Evolutionary conservation across 2,329 filamentous ascomycete genomes (phyloP).

Genomic region (Huntiella bhutanensis): DNA sequence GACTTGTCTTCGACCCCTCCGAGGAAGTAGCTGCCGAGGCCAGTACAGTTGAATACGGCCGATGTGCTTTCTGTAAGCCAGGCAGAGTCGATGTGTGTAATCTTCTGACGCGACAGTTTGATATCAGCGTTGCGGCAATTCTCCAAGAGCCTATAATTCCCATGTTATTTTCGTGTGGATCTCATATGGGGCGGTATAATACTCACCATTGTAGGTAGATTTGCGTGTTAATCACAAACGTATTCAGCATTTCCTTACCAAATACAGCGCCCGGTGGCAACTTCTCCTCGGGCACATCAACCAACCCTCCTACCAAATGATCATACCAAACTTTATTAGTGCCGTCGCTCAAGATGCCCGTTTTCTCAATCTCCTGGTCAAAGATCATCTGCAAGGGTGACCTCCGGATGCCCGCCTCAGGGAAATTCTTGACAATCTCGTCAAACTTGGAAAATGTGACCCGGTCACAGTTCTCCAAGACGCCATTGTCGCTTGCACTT

Average conservation of each 20-base stretch:
- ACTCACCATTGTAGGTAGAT: conserved; percentile 54
- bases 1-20: conserved; percentile 56
- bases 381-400: conserved; percentile 14
- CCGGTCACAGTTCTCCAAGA: conserved; percentile 12
- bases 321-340: conserved; percentile 25
- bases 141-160: conserved; percentile 32
- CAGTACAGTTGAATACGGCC: conserved; percentile 56
- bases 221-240: conserved; percentile 42
- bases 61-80: conserved; percentile 27
- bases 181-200: background rate
- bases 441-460: conserved; percentile 13
- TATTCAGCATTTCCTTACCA: conserved; percentile 18
- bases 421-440: conserved; percentile 15
- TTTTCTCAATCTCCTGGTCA: conserved; percentile 19
- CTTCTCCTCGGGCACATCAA: conserved; percentile 15
- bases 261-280: conserved; percentile 20
- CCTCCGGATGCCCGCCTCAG: conserved; percentile 39
- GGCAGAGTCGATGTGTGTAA: conserved; percentile 51
- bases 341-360: conserved; percentile 25
- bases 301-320: conserved; percentile 20
- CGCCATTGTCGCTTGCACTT: conserved; percentile 30
- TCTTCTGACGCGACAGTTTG: conserved; percentile 36
- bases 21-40: conserved; percentile 47
- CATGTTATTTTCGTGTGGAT: background rate
- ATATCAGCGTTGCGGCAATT: conserved; percentile 52